These are phyloP conservation scores for Leucosporidium yakuticum DNA, from an alignment of 768 basidiomycete genomes.

Conservation along the genomic window DNA sequence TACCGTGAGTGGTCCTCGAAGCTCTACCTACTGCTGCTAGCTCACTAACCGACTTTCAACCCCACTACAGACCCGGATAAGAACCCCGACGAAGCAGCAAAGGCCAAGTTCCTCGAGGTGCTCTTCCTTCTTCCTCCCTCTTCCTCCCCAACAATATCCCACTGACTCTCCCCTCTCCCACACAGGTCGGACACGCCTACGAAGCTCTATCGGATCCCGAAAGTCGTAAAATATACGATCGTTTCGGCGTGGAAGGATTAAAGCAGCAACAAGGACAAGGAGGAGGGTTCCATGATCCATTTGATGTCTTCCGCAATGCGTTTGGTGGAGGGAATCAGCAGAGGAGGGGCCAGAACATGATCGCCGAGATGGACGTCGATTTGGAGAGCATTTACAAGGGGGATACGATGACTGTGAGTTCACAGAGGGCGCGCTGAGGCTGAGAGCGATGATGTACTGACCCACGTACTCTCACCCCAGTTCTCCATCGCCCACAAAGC, in stretches of 20 bases:
- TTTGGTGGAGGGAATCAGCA: conserved; percentile 51
- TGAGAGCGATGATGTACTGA: neutral
- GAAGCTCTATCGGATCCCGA: conserved; percentile 84
- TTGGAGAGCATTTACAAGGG: conserved; percentile 63
- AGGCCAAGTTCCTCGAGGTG: conserved; percentile 73
- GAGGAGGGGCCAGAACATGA: conserved; percentile 44
- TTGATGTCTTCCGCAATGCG: conserved; percentile 89
- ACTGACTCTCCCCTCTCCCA: conserved; percentile 51
- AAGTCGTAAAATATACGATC: conserved; percentile 92
- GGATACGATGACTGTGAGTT: conserved; percentile 67
- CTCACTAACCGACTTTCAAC: too few relatives aligned
- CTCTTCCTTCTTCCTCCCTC: too few relatives aligned
- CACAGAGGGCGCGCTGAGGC: neutral
- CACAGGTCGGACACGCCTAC: conserved; percentile 55
- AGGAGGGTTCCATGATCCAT: conserved; percentile 64
- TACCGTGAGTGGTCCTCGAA: conserved; percentile 8
- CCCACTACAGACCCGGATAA: conserved; percentile 67
- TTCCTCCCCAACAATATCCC: too few relatives aligned
- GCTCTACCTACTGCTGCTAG: conserved; percentile 41
- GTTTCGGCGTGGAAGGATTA: conserved; percentile 89
- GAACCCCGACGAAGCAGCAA: conserved; percentile 69
- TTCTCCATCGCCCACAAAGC: conserved; percentile 87
- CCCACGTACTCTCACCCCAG: conserved; percentile 45
- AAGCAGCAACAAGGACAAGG: conserved; percentile 65
- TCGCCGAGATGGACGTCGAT: conserved; percentile 42